phyloP scores from a whole-genome alignment of 2,329 filamentous ascomycete species.

The Fusarium coffeatum region DNA sequence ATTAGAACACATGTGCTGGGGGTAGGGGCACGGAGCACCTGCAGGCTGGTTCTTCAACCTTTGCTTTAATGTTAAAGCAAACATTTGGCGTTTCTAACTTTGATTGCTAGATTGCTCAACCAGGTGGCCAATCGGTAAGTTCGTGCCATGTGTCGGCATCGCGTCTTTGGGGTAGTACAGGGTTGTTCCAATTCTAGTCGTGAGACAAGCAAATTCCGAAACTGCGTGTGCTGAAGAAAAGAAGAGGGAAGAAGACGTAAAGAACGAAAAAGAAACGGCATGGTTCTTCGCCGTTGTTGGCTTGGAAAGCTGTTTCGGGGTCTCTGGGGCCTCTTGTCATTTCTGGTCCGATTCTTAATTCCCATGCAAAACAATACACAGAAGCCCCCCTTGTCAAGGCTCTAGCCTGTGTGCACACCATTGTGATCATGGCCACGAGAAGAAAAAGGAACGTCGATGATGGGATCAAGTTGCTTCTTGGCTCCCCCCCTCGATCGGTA shows the following conservation, averaged over 20 bases:
- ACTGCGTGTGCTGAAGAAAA: not conserved
- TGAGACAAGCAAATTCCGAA: not conserved
- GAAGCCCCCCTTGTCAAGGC: constrained; percentile 21
- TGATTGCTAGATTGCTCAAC: not conserved
- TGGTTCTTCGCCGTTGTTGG: not conserved
- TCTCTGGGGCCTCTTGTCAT: constrained; percentile 9
- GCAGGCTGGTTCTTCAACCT: constrained; percentile 15
- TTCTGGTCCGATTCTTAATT: constrained; percentile 31
- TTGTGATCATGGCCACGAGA: not conserved
- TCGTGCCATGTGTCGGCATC: not conserved
- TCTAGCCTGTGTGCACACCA: constrained; percentile 14
- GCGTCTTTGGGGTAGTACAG: not conserved
- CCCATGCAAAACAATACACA: constrained; percentile 12
- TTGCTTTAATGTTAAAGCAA: constrained; percentile 25
- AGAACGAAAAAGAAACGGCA: constrained; percentile 18
- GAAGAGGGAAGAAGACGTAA: constrained; percentile 15
- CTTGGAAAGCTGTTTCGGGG: not conserved
- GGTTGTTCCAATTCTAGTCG: not conserved
- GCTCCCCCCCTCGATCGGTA: constrained; percentile 12
- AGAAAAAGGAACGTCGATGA: not conserved
- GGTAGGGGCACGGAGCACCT: constrained; percentile 29
- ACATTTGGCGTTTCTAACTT: constrained; percentile 10
- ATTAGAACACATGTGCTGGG: constrained; percentile 5
- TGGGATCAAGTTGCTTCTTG: constrained; percentile 7
- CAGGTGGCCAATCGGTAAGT: not conserved